These are phyloP conservation scores for Saccharomycopsis lassenensis DNA, from an alignment of 805 yeast genomes.

Conservation along the genomic window DNA sequence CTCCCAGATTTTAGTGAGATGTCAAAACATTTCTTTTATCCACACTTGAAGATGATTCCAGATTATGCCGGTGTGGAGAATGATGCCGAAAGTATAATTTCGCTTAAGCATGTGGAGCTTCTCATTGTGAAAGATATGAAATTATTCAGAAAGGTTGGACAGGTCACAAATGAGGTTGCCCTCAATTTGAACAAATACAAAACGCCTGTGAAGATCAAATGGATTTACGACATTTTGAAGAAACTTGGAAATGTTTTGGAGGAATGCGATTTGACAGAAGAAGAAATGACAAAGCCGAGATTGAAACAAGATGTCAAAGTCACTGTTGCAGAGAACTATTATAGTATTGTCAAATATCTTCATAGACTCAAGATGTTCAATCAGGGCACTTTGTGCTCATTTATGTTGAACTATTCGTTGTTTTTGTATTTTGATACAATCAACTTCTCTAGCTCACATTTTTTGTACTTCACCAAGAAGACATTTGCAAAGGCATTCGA, in stretches of 20 bases:
- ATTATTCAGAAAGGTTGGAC: conserved; percentile 3
- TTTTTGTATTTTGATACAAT: conserved; percentile 9
- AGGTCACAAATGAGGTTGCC: conserved; percentile 2
- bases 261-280: conserved; percentile 5
- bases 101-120: conserved; percentile 2
- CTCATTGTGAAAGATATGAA: conserved; percentile 4
- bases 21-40: conserved; percentile 1
- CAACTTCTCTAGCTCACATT: conserved; percentile 4
- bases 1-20: conserved; percentile 8
- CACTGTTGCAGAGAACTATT: conserved; percentile 6
- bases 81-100: conserved; percentile 3
- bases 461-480: conserved; percentile 9
- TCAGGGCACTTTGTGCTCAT: conserved; percentile 4
- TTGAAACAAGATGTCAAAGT: neutral
- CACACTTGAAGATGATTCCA: conserved; percentile 7
- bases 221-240: conserved; percentile 2
- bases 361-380: conserved; percentile 3
- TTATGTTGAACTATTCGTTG: conserved; percentile 4
- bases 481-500: conserved; percentile 3
- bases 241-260: conserved; percentile 5
- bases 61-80: conserved; percentile 5
- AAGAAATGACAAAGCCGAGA: neutral
- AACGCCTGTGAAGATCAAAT: conserved; percentile 10
- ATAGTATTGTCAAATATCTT: conserved; percentile 5
- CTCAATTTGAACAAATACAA: conserved; percentile 5